Base-by-base conservation (phyloP, 441 rosid genomes). In the Codiaeum variegatum region DNA sequence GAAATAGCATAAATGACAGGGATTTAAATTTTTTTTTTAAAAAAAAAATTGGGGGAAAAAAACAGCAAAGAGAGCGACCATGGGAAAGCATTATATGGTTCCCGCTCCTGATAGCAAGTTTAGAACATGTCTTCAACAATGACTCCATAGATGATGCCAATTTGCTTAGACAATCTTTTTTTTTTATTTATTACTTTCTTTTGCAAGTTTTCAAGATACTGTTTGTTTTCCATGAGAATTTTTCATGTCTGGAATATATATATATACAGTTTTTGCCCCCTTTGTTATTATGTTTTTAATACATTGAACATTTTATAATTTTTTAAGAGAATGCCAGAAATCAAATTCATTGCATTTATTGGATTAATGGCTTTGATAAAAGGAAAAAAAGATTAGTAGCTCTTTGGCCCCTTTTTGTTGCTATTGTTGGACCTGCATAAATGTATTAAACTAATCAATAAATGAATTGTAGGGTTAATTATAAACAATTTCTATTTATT, bases 51-150 rank as follows among this genome's bases (percentile, higher is more conserved):
- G n/a, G n/a, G n/a, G n/a, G n/a, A 49, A n/a, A 49, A 49, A 49
- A 5, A 6, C 18, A 49, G 21, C 47, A 42, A 44, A 59, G 21
- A 46, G 19, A 69, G 28, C 11, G 28, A 62, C 73, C 11, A 16
- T 13, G 12, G 19, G 12, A 28, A 72, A 59, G 59, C 74, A 74
- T 70, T 42, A 66, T 61, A 29, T 29, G 78, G 81, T 78, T 70
- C 76, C 76, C 78, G 71, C 18, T 47, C 58, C 0, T 3, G 23
- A 52, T 29, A 42, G 59, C 76, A 66, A 26, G 19, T 31, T 3
- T 24, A 29, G 3, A 42, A 13, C 13, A 66, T 24, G 11, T 44
- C 9, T 6, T 58, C 44, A 7, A n/a, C 5, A 19, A n/a, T 24
- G 19, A 40, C 5, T 2, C 58, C 58, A 19, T n/a, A 13, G 15